Base-by-base conservation (phyloP, 2,329 filamentous ascomycete species). In the Capronia americana region DNA sequence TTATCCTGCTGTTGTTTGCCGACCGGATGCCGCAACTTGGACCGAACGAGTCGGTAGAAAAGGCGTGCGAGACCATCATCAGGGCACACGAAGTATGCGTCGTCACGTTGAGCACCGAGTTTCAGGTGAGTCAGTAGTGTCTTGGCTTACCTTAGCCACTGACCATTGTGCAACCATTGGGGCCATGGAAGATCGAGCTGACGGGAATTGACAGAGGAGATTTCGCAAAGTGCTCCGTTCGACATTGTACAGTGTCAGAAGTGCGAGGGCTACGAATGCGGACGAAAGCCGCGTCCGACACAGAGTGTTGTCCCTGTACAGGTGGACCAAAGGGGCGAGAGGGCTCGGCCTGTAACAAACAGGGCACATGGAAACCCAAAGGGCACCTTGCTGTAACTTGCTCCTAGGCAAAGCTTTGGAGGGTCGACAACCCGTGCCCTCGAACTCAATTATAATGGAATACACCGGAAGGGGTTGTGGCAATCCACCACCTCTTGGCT, bases 201-300 rank as follows among this genome's bases (percentile, higher is more conserved):
- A 56, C 56, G 8, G n/a, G n/a, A 5, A 8, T 30, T 48, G 24
- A 17, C 34, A 84, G 77, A 81, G 83, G 75, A 85, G 85, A 67
- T 86, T 86, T 71, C 80, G 84, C 48, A 84, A 84, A 70, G 83
- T 86, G 0, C 78, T 86, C 64, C 74, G 82, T 3, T 82, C 80
- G 1, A 82, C 81, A 20, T 70, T 84, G 10, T 81, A 83, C 60
- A 80, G 79, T 68, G 81, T 81, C 2, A 77, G 79, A 17, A 78
- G 80, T n/a, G 78, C 77, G 3, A 34, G 65, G 14, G 41, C 46
- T 74, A 76, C 50, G 74, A 77, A 24, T 76, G 79, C 20, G 76
- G 77, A 75, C 79, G 82, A 62, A 79, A 82, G 71, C 77, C 80
- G 60, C 75, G 77, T 75, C 81, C 76, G 66, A 76, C 77, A 72